Base-by-base conservation (phyloP, 177 flowering plant genomes). In the Telopea speciosissima region DNA sequence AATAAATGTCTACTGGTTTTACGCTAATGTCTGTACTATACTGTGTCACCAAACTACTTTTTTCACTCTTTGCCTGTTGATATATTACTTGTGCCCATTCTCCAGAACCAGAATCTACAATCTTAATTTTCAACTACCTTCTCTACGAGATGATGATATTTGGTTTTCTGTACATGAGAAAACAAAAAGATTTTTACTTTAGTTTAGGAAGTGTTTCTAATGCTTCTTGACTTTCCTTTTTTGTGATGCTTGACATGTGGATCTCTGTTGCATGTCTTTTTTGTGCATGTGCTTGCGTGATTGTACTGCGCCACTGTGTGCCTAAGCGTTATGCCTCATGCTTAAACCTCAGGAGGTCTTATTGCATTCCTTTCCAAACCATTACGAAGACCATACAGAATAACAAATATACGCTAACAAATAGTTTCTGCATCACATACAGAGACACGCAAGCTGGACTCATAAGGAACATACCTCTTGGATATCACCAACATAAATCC, bases 401-500 rank as follows among this genome's bases (percentile, higher is more conserved):
- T 0, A 40, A 13, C 3, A 36, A 36, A 69, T 8, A 63, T 16
- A 49, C 11, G 54, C 23, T 58, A 58, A 58, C 23, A 58, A 21
- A 17, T 7, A 22, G 2, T 40, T 21, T 64, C 54, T 49, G 14
- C 14, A 58, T 19, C 6, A n/a, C 24, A 58, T 3, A 36, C 8
- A 36, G 8, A 36, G 40, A 36, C 9, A 58, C 56, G 31, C 23
- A 13, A 42, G 25, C 17, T 49, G 54, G 3, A 36, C 40, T 44
- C 5, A 26, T 31, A 67, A 28, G 75, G 24, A 67, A 33, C 86
- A 81, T 86, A 91, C 99, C 97, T 96, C 99, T 77, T 93, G 98
- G 58, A 96, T 89, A 76, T 96, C 99, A 65, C 99, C 99, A 7
- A 93, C 98, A 63, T 96, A 96, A 66, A 96, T 96, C 42, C 99